A percentile compares a stretch with the other conserved stretches of the same genome.
Conservation (phyloP, 805 yeast species). For the Candida sakaeoensis region DNA sequence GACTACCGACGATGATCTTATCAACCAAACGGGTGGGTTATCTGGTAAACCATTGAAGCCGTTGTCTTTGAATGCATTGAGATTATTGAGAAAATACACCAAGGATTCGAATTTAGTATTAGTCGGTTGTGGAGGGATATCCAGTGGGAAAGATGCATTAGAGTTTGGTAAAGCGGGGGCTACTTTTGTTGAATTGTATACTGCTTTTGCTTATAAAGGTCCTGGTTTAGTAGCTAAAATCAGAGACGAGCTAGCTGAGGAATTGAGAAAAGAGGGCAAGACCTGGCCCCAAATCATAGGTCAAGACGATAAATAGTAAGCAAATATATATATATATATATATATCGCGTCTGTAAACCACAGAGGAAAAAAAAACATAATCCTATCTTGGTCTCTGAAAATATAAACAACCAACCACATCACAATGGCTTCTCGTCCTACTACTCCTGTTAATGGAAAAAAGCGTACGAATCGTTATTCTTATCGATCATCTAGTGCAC, state of each 20-base stretch:
- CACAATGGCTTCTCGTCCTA: conserved; percentile 17
- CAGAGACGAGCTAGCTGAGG: conserved; percentile 37
- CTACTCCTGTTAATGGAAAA: conserved; percentile 17
- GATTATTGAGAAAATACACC: conserved; percentile 67
- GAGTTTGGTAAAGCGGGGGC: conserved; percentile 96
- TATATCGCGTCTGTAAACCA: too few relatives aligned
- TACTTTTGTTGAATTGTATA: conserved; percentile 78
- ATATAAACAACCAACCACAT: conserved; percentile 4
- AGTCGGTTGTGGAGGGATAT: conserved; percentile 93
- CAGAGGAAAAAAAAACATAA: too few relatives aligned
- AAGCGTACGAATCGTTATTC: conserved; percentile 19
- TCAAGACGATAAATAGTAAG: conserved; percentile 36
- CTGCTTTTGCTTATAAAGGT: conserved; percentile 89
- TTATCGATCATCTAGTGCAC: conserved; percentile 36
- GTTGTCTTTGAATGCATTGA: conserved; percentile 66
- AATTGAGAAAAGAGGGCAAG: conserved; percentile 68
- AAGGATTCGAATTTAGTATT: conserved; percentile 71
- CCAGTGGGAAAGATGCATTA: conserved; percentile 81
- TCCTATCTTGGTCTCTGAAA: too few relatives aligned
- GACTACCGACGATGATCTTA: conserved; percentile 41
- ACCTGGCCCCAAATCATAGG: conserved; percentile 84
- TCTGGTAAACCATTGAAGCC: conserved; percentile 92
- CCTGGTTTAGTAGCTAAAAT: conserved; percentile 67
- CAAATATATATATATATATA: background rate
- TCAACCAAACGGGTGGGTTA: conserved; percentile 75